These are phyloP conservation scores for Pichia sp. DNA, from an alignment of 1,139 yeast species.

Conservation along the genomic window DNA sequence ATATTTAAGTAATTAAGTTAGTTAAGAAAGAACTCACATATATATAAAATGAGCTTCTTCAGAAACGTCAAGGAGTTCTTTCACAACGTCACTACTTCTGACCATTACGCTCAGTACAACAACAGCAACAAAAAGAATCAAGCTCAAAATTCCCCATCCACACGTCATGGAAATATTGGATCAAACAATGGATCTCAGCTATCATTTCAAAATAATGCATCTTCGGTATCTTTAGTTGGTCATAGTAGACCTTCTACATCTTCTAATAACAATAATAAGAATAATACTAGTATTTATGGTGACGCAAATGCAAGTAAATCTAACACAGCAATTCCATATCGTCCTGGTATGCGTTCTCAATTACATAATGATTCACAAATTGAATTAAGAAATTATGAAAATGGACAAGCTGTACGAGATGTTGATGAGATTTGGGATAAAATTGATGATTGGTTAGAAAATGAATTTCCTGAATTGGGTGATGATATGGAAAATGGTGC, in stretches of 20 bases:
- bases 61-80: slow-evolving; percentile 37
- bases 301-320: background rate
- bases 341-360: slow-evolving; percentile 36
- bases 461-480: slow-evolving; percentile 71
- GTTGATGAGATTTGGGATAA: slow-evolving; percentile 68
- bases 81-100: slow-evolving; percentile 56
- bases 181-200: slow-evolving; percentile 19
- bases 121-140: slow-evolving; percentile 1
- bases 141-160: slow-evolving; percentile 1
- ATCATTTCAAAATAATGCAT: slow-evolving; percentile 25
- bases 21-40: no score
- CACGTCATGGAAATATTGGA: slow-evolving; percentile 3
- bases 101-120: slow-evolving; percentile 52
- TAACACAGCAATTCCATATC: slow-evolving; percentile 30
- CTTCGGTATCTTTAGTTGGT: slow-evolving; percentile 26
- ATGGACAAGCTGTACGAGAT: slow-evolving; percentile 67
- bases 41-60: slow-evolving; percentile 23
- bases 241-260: slow-evolving; percentile 28
- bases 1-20: background rate
- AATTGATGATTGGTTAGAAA: slow-evolving; percentile 67
- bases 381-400: slow-evolving; percentile 42
- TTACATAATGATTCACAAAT: slow-evolving; percentile 37
- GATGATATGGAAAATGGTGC: slow-evolving; percentile 68
- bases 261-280: slow-evolving; percentile 1
- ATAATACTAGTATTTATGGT: background rate